Conservation (phyloP, 2,329 filamentous ascomycete genomes). For the Fusarium begoniae region DNA sequence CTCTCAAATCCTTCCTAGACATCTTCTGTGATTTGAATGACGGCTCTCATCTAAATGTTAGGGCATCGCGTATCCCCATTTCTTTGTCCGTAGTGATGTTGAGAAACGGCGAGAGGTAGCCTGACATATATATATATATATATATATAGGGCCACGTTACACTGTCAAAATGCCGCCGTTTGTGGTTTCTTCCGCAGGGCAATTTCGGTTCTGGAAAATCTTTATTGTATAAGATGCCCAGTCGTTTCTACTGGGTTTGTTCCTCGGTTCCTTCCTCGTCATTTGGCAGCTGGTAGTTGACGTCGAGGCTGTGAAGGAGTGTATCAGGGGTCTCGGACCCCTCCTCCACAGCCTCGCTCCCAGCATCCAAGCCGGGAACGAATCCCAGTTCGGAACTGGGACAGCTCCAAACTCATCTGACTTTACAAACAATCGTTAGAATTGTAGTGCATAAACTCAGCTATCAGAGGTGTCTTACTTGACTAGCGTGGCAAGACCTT, state of each 20-base stretch:
- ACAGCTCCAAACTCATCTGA: not conserved
- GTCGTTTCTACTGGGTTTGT: not conserved
- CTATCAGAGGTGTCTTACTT: too few relatives aligned
- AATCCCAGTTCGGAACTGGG: not conserved
- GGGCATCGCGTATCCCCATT: too few relatives aligned
- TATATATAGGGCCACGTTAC: not conserved
- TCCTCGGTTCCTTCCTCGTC: not conserved
- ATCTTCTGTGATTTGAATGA: too few relatives aligned
- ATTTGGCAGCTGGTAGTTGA: not conserved
- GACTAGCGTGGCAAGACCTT: too few relatives aligned
- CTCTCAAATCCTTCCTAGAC: too few relatives aligned
- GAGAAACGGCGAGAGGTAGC: not conserved
- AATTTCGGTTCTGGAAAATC: not conserved
- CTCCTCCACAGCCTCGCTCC: not conserved
- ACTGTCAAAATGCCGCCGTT: not conserved
- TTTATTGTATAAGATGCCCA: not conserved
- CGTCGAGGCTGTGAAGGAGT: not conserved
- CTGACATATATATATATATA: not conserved
- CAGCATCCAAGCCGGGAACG: not conserved
- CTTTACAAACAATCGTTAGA: too few relatives aligned
- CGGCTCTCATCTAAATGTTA: too few relatives aligned
- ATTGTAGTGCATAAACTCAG: too few relatives aligned
- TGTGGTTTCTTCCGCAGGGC: not conserved
- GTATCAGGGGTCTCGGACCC: not conserved
- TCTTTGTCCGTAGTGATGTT: not conserved